Evolutionary conservation across 2,329 filamentous ascomycete genomes (phyloP), one percentile per base, ranked within the genome.

Genomic region (Cladosporium cucumerinum): DNA sequence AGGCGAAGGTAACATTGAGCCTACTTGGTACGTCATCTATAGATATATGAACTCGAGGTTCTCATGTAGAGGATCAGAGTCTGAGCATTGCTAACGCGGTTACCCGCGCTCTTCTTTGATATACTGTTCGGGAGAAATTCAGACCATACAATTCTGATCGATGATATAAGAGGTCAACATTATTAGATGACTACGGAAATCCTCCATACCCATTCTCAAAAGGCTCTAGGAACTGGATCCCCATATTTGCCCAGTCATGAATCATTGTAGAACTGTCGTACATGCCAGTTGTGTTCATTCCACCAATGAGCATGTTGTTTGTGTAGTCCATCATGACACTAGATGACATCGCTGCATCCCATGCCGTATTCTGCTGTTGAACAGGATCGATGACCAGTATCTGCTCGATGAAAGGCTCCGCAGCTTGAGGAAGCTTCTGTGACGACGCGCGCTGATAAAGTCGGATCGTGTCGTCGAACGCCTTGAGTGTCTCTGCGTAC

Each of bases 1-100:
- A 90, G 72, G 72, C 89, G 4, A 82, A 87, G 68, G 86, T 83
- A 2, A 86, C 86, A 2, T 89, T 89, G 87, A 82, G 83, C 54
- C 81, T 89, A 75, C 21, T 48, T 48, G 43, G 21, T 48, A 21
- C 14, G n/a, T 48, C 43, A 3, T 2, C n/a, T 48, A 4, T n/a
- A 26, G 46, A 23, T 6, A 26, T 2, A 34, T 16, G 14, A 12
- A 2, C 12, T 49, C 46, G 2, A 49, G 21, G 14, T 26, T 16
- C 6, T 26, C 7, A 3, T 23, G 21, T 26, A 23, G 11, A 49
- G 8, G 11, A 21, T 14, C 21, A 3, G 21, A 11, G 21, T 5
- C 21, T 49, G 1, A 26, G 46, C 14, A 16, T 49, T 11, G 21
- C 21, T 26, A 23, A 16, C 18, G 46, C 46, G 23, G 21, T n/a